Evolutionary conservation across 2,329 filamentous ascomycete genomes (phyloP).

Genomic region (Colletotrichum paranaense): DNA sequence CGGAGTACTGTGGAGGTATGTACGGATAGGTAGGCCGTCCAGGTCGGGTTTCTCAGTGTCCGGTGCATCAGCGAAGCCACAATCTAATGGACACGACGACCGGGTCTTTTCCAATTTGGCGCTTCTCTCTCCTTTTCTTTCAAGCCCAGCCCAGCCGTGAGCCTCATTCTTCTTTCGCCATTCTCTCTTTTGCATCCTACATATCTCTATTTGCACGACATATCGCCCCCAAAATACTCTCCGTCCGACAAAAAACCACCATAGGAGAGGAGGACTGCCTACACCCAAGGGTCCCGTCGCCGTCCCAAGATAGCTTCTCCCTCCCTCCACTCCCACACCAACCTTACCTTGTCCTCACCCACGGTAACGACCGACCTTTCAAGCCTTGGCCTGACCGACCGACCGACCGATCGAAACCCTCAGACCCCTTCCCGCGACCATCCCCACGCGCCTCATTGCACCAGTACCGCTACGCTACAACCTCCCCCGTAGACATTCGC

Average conservation of each 20-base stretch:
- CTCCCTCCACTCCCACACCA: neutral
- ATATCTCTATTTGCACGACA: neutral
- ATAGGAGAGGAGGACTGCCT: neutral
- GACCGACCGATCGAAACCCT: constrained; percentile 11
- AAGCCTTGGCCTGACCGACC: neutral
- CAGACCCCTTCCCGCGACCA: constrained; percentile 22
- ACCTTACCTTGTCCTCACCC: neutral
- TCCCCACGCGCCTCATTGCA: neutral
- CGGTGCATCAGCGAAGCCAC: constrained; percentile 13
- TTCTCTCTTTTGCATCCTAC: neutral
- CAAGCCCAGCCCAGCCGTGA: neutral
- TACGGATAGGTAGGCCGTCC: neutral
- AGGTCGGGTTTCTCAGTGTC: neutral
- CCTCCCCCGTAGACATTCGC: constrained; percentile 25
- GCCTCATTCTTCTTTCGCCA: neutral
- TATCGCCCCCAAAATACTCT: neutral
- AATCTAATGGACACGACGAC: neutral
- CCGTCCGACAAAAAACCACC: neutral
- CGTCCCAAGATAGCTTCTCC: neutral
- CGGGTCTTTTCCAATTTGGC: neutral
- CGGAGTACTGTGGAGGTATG: too few relatives aligned
- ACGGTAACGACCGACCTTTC: neutral
- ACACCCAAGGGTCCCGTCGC: neutral
- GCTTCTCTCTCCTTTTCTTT: constrained; percentile 19
- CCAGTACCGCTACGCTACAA: neutral